A percentile compares a stretch with the other conserved stretches of the same genome.
Conservation (phyloP, 2,329 filamentous ascomycete genomes). For the Conoideocrella luteorostrata region DNA sequence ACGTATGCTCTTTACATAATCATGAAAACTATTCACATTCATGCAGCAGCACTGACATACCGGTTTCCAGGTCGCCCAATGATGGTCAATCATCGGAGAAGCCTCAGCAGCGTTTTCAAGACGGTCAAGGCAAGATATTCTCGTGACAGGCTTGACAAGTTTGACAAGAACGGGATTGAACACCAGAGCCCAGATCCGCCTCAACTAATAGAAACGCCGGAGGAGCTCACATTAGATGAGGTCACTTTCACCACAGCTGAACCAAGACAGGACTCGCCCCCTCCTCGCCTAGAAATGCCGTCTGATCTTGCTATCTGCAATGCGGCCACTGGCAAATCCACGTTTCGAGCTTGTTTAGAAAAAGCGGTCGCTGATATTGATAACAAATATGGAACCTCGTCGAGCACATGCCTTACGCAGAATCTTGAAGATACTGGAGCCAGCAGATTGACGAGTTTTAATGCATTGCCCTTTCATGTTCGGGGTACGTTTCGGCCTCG, state of each 20-base stretch:
- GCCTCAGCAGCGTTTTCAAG: conserved; percentile 23
- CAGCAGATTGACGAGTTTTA: not conserved
- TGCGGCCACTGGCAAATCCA: conserved; percentile 13
- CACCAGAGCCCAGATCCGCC: not conserved
- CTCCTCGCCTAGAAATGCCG: conserved; percentile 24
- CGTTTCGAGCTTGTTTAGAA: conserved; percentile 23
- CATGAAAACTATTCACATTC: not conserved
- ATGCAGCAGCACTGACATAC: too few relatives aligned
- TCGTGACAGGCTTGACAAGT: conserved; percentile 16
- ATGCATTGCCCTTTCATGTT: not conserved
- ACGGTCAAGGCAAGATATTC: conserved; percentile 21
- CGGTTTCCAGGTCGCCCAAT: conserved; percentile 6
- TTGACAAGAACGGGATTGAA: conserved; percentile 9
- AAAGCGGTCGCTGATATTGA: conserved; percentile 24
- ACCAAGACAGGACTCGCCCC: conserved; percentile 8
- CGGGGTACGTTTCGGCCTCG: conserved; percentile 12
- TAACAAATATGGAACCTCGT: conserved; percentile 18
- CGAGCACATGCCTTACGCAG: conserved; percentile 4
- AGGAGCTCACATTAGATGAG: not conserved
- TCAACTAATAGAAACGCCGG: not conserved
- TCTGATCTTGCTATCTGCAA: conserved; percentile 19
- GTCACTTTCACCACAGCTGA: not conserved
- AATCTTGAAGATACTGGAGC: conserved; percentile 1
- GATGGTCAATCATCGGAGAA: conserved; percentile 17
- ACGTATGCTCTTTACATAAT: not conserved